Evolutionary conservation across 495 filamentous ascomycete species (phyloP).

Genomic region (Letharia columbiana): DNA sequence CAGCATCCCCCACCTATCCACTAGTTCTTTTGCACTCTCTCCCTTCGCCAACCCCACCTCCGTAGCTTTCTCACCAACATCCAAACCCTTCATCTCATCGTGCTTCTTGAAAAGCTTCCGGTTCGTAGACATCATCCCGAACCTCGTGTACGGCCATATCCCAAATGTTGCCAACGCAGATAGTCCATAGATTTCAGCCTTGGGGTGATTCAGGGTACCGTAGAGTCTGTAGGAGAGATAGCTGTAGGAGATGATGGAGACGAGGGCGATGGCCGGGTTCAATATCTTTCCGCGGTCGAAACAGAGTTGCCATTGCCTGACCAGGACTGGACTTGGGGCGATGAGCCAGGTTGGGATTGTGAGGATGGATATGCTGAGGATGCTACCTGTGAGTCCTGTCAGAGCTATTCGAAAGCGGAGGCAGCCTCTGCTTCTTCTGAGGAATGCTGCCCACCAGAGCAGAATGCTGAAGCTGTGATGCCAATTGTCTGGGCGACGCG

Average conservation of each 20-base stretch:
- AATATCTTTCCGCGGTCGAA: slow-evolving; percentile 31
- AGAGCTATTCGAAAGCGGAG: not conserved
- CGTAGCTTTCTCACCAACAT: slow-evolving; percentile 25
- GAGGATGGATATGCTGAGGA: slow-evolving; percentile 35
- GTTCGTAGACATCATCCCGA: slow-evolving; percentile 39
- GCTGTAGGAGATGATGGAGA: slow-evolving; percentile 31
- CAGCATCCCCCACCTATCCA: slow-evolving; percentile 48
- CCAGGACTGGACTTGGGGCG: slow-evolving; percentile 43
- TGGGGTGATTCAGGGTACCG: slow-evolving; percentile 20
- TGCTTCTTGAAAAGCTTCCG: slow-evolving; percentile 32
- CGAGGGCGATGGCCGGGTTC: slow-evolving; percentile 29
- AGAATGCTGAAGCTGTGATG: slow-evolving; percentile 38
- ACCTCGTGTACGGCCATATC: slow-evolving; percentile 44
- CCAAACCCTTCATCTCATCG: slow-evolving; percentile 27
- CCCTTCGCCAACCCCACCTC: slow-evolving; percentile 30
- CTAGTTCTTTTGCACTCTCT: slow-evolving; percentile 38
- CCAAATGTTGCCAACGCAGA: slow-evolving; percentile 35
- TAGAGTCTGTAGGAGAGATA: slow-evolving; percentile 38
- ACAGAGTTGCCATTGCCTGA: slow-evolving; percentile 40
- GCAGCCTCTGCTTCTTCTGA: not conserved
- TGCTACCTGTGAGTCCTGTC: slow-evolving; percentile 29
- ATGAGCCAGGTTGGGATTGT: slow-evolving; percentile 43
- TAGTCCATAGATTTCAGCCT: slow-evolving; percentile 33
- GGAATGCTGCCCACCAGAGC: slow-evolving; percentile 27
- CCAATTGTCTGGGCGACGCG: slow-evolving; percentile 40